Percentiles rank a stretch among this genome's conserved stretches.
Conservation (phyloP, 129 eudicot genomes). For the Chrysanthemum lavandulifolium region DNA sequence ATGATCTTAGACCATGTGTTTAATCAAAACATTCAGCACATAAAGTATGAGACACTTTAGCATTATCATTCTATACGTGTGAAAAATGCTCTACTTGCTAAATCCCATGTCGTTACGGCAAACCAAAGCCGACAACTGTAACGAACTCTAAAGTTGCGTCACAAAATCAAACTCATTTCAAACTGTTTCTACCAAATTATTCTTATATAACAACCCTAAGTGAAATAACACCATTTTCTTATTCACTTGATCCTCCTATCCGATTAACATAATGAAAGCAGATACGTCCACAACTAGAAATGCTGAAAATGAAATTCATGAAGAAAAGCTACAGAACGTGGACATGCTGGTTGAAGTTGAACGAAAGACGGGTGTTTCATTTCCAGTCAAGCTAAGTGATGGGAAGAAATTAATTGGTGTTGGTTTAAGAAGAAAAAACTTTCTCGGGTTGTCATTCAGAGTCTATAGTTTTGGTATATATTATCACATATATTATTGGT, state of each 20-base stretch:
- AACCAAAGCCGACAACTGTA: neutral
- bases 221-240: neutral
- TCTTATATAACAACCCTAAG: neutral
- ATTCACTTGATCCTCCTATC: neutral
- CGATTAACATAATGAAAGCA: neutral
- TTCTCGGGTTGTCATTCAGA: neutral
- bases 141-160: neutral
- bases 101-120: neutral
- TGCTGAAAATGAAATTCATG: neutral
- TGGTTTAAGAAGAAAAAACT: neutral
- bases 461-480: neutral
- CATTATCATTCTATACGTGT: neutral
- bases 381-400: neutral
- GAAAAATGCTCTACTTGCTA: too few relatives aligned
- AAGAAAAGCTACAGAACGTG: neutral
- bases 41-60: too few relatives aligned
- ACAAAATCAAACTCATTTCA: neutral
- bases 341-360: conserved; percentile 5
- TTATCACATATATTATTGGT: neutral
- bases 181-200: neutral
- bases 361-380: neutral
- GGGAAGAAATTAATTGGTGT: neutral
- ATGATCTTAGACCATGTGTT: too few relatives aligned
- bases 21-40: too few relatives aligned
- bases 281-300: neutral